A percentile compares a stretch with the other conserved stretches of the same genome.
phyloP scores from a whole-genome alignment of 2,329 filamentous ascomycete genomes.

The Trichophaea hybrida region DNA sequence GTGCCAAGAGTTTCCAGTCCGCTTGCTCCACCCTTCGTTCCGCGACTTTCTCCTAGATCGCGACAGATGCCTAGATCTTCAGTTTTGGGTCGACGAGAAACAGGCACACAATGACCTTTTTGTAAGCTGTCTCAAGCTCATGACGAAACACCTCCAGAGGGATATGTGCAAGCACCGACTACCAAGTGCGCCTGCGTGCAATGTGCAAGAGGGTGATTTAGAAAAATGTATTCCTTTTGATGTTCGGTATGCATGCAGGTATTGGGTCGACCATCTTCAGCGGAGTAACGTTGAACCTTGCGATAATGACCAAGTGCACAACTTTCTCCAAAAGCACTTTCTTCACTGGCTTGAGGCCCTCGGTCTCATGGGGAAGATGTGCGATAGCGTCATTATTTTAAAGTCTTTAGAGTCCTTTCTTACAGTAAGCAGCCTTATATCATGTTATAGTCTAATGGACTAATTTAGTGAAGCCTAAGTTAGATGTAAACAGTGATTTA shows the following conservation, averaged over 20 bases:
- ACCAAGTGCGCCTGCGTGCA: slow-evolving; percentile 10
- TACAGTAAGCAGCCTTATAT: neutral
- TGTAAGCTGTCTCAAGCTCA: slow-evolving; percentile 14
- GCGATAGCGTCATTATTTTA: neutral
- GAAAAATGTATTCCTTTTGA: slow-evolving; percentile 16
- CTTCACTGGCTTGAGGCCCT: slow-evolving; percentile 24
- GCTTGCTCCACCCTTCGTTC: slow-evolving; percentile 27
- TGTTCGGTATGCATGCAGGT: slow-evolving; percentile 25
- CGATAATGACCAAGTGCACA: slow-evolving; percentile 4
- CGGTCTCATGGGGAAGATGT: slow-evolving; percentile 13
- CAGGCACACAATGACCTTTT: slow-evolving; percentile 16
- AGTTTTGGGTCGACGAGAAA: slow-evolving; percentile 20
- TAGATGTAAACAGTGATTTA: neutral
- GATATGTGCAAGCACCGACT: slow-evolving; percentile 21
- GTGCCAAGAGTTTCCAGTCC: slow-evolving; percentile 4
- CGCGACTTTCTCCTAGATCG: slow-evolving; percentile 27
- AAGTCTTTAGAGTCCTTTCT: neutral
- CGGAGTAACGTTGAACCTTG: neutral
- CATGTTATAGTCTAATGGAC: no score
- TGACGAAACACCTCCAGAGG: slow-evolving; percentile 11
- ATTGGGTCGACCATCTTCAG: slow-evolving; percentile 26
- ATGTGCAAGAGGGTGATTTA: slow-evolving; percentile 9
- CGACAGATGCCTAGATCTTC: slow-evolving; percentile 5
- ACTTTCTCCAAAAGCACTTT: slow-evolving; percentile 17
- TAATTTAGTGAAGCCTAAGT: neutral